These are phyloP conservation scores for Ailanthus altissimus DNA, from an alignment of 345 rosid species.

Conservation along the genomic window DNA sequence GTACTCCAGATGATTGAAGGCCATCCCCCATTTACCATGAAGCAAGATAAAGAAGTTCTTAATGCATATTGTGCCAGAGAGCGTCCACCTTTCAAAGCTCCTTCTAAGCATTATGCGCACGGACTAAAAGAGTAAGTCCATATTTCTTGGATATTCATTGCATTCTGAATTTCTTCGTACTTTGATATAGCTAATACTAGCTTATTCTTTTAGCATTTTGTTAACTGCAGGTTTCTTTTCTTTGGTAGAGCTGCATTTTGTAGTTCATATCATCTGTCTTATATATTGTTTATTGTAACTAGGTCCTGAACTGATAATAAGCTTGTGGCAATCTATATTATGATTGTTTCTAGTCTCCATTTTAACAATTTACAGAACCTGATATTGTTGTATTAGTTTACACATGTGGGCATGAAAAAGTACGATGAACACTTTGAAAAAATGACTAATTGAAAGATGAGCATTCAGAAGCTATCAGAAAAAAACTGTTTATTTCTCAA, in stretches of 20 bases:
- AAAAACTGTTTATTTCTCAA: not conserved
- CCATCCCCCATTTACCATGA: slow-evolving; percentile 62
- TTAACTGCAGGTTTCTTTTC: not conserved
- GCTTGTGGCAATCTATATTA: not conserved
- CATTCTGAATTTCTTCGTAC: not conserved
- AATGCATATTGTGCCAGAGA: slow-evolving; percentile 46
- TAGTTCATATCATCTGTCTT: not conserved
- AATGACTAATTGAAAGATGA: not conserved
- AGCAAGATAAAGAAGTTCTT: slow-evolving; percentile 65
- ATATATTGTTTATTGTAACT: not conserved
- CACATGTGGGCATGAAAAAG: not conserved
- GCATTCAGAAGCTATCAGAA: not conserved
- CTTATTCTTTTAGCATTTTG: not conserved
- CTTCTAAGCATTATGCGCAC: slow-evolving; percentile 70
- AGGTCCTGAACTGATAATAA: not conserved
- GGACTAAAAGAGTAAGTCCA: slow-evolving; percentile 75
- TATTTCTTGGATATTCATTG: slow-evolving; percentile 14
- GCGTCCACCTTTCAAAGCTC: slow-evolving; percentile 76
- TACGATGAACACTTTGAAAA: too few relatives aligned
- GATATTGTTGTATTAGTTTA: not conserved
- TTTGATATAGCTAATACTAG: not conserved
- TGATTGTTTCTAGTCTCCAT: too few relatives aligned
- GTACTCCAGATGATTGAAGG: slow-evolving; percentile 84
- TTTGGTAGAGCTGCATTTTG: not conserved
- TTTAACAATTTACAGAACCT: too few relatives aligned